Evolutionary conservation across 2,329 filamentous ascomycete species (phyloP), one percentile per base, ranked within the genome.

Genomic region (Aureobasidium sp.): DNA sequence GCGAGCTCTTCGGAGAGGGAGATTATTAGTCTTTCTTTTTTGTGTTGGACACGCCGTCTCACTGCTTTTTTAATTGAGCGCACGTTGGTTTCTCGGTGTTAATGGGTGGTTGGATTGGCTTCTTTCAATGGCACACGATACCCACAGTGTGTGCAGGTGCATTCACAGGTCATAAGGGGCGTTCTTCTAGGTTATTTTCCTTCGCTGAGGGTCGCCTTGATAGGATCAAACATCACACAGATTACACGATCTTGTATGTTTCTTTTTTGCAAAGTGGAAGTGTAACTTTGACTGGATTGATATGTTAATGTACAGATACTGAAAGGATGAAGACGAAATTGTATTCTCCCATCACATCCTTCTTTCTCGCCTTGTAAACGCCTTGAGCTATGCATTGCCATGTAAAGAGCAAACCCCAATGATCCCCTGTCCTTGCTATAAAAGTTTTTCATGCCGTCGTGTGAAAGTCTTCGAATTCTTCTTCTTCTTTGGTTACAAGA

Each of bases 1-100:
- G 90, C 7, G 87, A 90, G 75, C 76, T 97, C 53, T 96, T 97
- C 79, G 90, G 91, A 24, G 89, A 88, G 62, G 70, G 70, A 44
- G 67, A 67, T 46, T 51, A 61, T 48, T 65, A 46, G 37, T 55
- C 51, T 41, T 41, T 26, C 3, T 55, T 29, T 29, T 10, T 32
- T 17, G 26, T 15, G 3, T 17, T 47, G 26, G 13, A 29, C 44
- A 43, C 17, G 32, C 24, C 44, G 13, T 50, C 41, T 29, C 10
- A 6, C 43, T 60, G 24, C n/a, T 60, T 41, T n/a, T 32, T 41
- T 34, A 7, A 15, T 59, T 36, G 24, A 20, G 50, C 34, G 34
- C 13, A 17, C 7, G 12, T 20, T 39, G 32, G 13, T 12, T 24
- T 48, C 7, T 55, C 8, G 36, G 24, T 43, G 15, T 55, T 52